phyloP scores from a whole-genome alignment of 352 stramenopile genomes.

The Phytophthora chlamydospora region DNA sequence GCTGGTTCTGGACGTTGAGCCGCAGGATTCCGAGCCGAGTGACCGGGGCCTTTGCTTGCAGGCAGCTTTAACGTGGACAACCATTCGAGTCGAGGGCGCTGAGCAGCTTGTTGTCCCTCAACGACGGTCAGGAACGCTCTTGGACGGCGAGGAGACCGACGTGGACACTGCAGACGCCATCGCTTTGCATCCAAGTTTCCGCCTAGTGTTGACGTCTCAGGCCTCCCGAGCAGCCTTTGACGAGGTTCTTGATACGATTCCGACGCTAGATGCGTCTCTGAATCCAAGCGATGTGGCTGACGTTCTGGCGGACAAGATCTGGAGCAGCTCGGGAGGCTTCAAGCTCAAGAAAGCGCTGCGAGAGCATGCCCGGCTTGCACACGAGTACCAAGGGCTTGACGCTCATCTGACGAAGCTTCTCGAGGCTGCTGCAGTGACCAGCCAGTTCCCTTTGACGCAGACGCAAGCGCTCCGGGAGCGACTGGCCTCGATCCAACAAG shows the following conservation, averaged over 20 bases:
- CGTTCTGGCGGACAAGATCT: slow-evolving; percentile 57
- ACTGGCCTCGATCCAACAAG: slow-evolving; percentile 34
- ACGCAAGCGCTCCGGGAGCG: slow-evolving; percentile 41
- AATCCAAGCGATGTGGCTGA: slow-evolving; percentile 38
- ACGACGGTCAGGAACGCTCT: background rate
- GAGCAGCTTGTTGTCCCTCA: slow-evolving; percentile 33
- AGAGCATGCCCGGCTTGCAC: slow-evolving; percentile 30
- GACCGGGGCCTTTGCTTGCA: slow-evolving; percentile 17
- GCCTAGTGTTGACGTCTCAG: slow-evolving; percentile 52
- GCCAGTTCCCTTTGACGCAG: slow-evolving; percentile 52
- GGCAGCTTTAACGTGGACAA: slow-evolving; percentile 45
- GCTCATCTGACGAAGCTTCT: slow-evolving; percentile 44
- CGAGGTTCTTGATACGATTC: slow-evolving; percentile 39
- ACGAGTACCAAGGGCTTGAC: slow-evolving; percentile 25
- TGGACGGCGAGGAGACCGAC: slow-evolving; percentile 3
- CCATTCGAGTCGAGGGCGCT: slow-evolving; percentile 16
- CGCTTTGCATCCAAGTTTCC: slow-evolving; percentile 45
- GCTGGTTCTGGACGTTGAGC: slow-evolving; percentile 63
- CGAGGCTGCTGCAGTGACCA: slow-evolving; percentile 46
- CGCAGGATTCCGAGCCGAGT: slow-evolving; percentile 36
- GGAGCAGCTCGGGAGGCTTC: slow-evolving; percentile 31
- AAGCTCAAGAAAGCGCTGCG: slow-evolving; percentile 40
- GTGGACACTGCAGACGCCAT: slow-evolving; percentile 9
- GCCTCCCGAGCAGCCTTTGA: slow-evolving; percentile 40
- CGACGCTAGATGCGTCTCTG: slow-evolving; percentile 40